These are phyloP conservation scores for Candida maltosa DNA, from an alignment of 805 yeast species.

Conservation along the genomic window DNA sequence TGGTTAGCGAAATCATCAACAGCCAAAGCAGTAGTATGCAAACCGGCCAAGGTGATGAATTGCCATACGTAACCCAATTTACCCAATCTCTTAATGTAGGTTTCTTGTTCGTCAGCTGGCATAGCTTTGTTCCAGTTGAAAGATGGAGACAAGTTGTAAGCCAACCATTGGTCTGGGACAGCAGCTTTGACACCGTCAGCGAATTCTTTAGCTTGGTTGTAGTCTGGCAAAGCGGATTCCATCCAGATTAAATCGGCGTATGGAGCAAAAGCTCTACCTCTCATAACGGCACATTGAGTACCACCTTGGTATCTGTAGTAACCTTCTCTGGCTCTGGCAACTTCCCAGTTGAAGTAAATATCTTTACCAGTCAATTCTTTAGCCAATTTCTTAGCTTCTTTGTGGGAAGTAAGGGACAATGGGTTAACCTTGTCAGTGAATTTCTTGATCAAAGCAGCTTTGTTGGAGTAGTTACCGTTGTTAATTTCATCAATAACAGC, in stretches of 20 bases:
- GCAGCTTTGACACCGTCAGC: constrained; percentile 83
- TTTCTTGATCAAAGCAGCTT: constrained; percentile 57
- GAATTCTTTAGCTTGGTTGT: constrained; percentile 88
- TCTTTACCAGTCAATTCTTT: constrained; percentile 75
- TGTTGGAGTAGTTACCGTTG: constrained; percentile 54
- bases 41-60: constrained; percentile 94
- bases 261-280: constrained; percentile 94
- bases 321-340: constrained; percentile 93
- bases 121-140: constrained; percentile 97
- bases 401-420: constrained; percentile 67
- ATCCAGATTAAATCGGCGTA: constrained; percentile 96
- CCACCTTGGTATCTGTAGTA: constrained; percentile 96
- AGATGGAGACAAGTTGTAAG: constrained; percentile 94
- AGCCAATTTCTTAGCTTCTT: constrained; percentile 77
- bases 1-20: constrained; percentile 79
- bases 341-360: constrained; percentile 90
- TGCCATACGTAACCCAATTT: constrained; percentile 95
- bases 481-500: constrained; percentile 85
- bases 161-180: constrained; percentile 91
- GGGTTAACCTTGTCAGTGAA: constrained; percentile 73
- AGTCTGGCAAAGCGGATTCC: constrained; percentile 96
- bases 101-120: constrained; percentile 81
- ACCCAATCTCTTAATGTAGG: constrained; percentile 83
- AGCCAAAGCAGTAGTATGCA: constrained; percentile 93
- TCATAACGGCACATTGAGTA: constrained; percentile 94